Base-by-base conservation (phyloP, 2,329 filamentous ascomycete species). In the Verticillium dahliae region DNA sequence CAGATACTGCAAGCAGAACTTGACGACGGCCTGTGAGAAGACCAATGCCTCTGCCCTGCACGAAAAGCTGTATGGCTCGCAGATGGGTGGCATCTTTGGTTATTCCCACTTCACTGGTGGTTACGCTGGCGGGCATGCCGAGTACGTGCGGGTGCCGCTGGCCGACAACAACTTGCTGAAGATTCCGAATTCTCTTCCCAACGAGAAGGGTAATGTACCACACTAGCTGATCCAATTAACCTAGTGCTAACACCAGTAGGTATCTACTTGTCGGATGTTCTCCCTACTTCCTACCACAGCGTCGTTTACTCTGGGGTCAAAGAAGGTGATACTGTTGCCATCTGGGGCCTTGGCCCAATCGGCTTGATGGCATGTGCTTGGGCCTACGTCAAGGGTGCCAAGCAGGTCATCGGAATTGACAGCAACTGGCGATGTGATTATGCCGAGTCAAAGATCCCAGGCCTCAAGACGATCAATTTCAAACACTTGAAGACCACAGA, bases 251-350 rank as follows among this genome's bases (percentile, higher is more conserved):
- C 35, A 37, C 9, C 13, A 2, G 85, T 77, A 37, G 35, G 35
- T 0, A 80, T 96, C 1, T 96, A 86, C 73, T 81, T 96, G 1
- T 92, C 89, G 1, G 92, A 96, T 71, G 91, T 96, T 0, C 74
- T 96, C 2, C 80, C 81, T 18, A 96, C 92, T 0, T 88, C 87
- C 11, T 96, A 91, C 82, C 88, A 96, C 70, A 86, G 85, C 59
- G 91, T 96, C 39, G 88, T 92, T 50, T 91, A 96, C 69, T 96
- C 91, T 0, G 89, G 85, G 1, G 89, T 96, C n/a, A 87, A 90
- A 65, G 80, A 88, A 37, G 86, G 84, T 13, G 91, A 96, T 67
- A 79, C 87, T 1, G 91, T 96, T 1, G 91, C 90, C 38, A 86
- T 96, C 63, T 96, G 91, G 63, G 92, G 91, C n/a, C 90, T 88